Percentiles rank a stretch among this genome's conserved stretches.
Conservation (phyloP, 495 filamentous ascomycete species). For the Tuber magnatum region DNA sequence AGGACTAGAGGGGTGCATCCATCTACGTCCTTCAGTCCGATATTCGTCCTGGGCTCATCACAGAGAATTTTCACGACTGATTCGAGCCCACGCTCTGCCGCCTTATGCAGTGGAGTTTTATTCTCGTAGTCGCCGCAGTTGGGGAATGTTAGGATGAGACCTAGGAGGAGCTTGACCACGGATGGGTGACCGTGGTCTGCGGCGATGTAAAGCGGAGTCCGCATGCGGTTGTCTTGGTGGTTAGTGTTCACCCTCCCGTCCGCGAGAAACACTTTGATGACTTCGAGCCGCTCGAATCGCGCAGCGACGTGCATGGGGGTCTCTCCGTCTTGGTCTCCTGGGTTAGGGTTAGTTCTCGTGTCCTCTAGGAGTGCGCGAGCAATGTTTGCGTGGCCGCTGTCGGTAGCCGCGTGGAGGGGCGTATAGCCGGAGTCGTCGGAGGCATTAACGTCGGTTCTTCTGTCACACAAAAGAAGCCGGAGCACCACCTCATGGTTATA, state of each 20-base stretch:
- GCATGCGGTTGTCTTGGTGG: not conserved
- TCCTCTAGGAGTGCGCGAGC: not conserved
- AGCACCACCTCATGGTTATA: not conserved
- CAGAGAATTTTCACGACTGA: not conserved
- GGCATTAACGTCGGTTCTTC: not conserved
- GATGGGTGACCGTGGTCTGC: not conserved
- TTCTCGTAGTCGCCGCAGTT: not conserved
- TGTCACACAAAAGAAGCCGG: not conserved
- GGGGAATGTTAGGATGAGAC: not conserved
- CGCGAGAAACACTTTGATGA: not conserved
- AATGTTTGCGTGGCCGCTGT: not conserved
- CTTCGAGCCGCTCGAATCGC: not conserved
- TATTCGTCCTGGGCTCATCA: not conserved
- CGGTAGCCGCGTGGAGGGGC: not conserved
- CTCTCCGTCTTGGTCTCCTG: not conserved
- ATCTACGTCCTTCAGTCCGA: not conserved
- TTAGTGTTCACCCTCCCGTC: not conserved
- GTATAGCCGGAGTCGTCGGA: not conserved
- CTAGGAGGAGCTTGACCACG: not conserved
- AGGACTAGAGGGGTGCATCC: not conserved
- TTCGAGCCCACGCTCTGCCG: not conserved
- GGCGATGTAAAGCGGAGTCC: slow-evolving; percentile 1
- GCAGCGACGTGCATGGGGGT: not conserved
- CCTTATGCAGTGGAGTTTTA: slow-evolving; percentile 1
- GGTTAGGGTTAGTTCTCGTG: not conserved